Evolutionary conservation across 306 rosid genomes (phyloP), one percentile per base, ranked within the genome.

Genomic region (Trifolium fragiferum): DNA sequence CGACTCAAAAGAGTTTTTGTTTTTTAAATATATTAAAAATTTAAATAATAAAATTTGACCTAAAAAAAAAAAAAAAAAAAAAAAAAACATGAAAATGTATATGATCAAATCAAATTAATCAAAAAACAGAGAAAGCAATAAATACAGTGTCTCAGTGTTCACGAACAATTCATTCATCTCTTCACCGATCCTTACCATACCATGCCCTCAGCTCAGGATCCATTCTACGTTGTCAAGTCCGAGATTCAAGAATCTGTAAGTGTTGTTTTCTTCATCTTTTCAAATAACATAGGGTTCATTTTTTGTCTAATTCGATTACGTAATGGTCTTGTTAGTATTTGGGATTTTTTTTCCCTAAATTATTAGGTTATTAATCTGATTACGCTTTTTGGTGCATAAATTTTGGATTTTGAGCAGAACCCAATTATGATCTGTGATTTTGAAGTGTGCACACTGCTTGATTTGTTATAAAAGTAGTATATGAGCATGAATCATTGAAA

Each of bases 141-240:
- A 30, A 30, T 30, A 30, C 32, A 27, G 65, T 18, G 43, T 23
- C 37, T 25, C 62, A 23, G 78, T 47, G 40, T 70, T 57, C 21
- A 30, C 10, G 16, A 33, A 33, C 32, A 57, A 33, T 40, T 51
- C 63, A 15, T 44, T 55, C 4, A 14, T 19, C 33, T 76, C 62
- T 10, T 57, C 37, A 53, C 53, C 12, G 13, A 38, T 64, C 76
- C 61, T 50, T 72, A 82, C 73, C 65, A 57, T 72, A 82, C 46
- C 71, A 93, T 91, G 98, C 96, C 97, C 72, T 93, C 90, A 15
- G 97, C 97, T 70, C 93, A 91, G 50, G 98, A 93, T 86, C 98
- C 98, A n/a, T 93, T 93, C 73, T 93, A 93, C 79, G 97, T 93
- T 40, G 98, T 93, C 70, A 93, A 89, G 70, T 93, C 88, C 68